Base-by-base conservation (phyloP, 306 rosid species). In the Lathyrus oleraceus region DNA sequence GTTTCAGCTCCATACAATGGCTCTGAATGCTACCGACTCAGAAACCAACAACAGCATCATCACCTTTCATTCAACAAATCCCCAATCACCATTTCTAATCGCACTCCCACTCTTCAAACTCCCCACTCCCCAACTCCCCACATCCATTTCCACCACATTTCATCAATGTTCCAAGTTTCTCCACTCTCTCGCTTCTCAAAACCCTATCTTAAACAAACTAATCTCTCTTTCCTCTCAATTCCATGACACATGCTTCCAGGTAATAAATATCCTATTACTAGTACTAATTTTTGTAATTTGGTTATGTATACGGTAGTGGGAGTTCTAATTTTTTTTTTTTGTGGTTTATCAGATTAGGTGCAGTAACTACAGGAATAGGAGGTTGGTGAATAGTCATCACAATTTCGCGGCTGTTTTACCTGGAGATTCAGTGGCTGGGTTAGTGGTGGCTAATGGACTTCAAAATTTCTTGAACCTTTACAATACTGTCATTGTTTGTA, bases 371-470 rank as follows among this genome's bases (percentile, higher is more conserved):
- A 72, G 75, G 61, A 85, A 73, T 40, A 52, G 52, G 73, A 67
- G 74, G 30, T 62, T 45, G 65, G 13, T 87, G 57, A 43, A 76
- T 19, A 43, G 10, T 71, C 88, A 85, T 71, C 92, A 84, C 57
- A 89, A 87, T 72, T 94, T 94, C 25, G 97, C 97, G 3, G 97
- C 97, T 0, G 89, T 94, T 72, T 72, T 94, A 2, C 98, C 96
- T 0, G 99, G 99, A 35, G 97, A 91, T 78, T 91, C 96, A 0
- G 87, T 94, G 63, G 99, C 92, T 5, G 97, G 96, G 49, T 48
- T 91, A 2, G 95, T 91, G 17, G 97, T 88, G 48, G 88, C 96
- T 1, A 94, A 87, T 70, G 97, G 99, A 20, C 38, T 94, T 19
- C 17, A 8, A n/a, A 94, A 83, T 85, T 94, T 94, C 87, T 84